Conservation (phyloP, 352 stramenopile species). For the Phytophthora pluvialis region DNA sequence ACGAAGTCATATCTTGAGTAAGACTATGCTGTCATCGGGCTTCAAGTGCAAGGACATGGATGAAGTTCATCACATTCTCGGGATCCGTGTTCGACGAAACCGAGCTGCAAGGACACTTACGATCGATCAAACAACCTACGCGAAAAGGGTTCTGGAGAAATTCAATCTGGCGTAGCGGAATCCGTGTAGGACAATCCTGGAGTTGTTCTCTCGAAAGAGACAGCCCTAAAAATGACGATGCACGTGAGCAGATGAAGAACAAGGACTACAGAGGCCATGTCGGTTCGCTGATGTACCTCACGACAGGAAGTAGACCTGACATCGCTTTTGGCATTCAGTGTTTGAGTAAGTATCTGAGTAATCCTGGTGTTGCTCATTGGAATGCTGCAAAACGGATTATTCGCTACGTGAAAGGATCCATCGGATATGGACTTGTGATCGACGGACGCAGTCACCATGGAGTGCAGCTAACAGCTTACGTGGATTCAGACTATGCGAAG, state of each 20-base stretch:
- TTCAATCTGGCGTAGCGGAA: too few relatives aligned
- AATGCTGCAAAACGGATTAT: conserved; percentile 20
- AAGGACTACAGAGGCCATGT: conserved; percentile 19
- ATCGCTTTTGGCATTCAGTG: conserved; percentile 14
- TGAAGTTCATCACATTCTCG: too few relatives aligned
- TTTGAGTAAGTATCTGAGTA: conserved; percentile 17
- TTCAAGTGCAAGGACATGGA: conserved; percentile 24
- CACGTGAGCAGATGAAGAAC: conserved; percentile 12
- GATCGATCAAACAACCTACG: too few relatives aligned
- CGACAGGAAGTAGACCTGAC: conserved; percentile 17
- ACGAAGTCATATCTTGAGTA: too few relatives aligned
- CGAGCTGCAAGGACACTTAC: too few relatives aligned
- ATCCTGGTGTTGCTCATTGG: conserved; percentile 13
- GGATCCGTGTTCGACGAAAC: too few relatives aligned
- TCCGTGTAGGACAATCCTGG: too few relatives aligned
- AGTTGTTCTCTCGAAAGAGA: conserved; percentile 9
- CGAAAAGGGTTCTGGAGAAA: too few relatives aligned
- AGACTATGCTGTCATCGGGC: neutral
- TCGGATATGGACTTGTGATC: conserved; percentile 5
- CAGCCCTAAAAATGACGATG: neutral
- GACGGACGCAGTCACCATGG: neutral
- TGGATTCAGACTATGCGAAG: conserved; percentile 19
- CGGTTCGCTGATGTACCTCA: conserved; percentile 19
- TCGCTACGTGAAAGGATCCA: conserved; percentile 17
- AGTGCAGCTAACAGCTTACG: conserved; percentile 2